Base-by-base conservation (phyloP, 176 grass and related monocot species). In the Saccharum spontaneum region DNA sequence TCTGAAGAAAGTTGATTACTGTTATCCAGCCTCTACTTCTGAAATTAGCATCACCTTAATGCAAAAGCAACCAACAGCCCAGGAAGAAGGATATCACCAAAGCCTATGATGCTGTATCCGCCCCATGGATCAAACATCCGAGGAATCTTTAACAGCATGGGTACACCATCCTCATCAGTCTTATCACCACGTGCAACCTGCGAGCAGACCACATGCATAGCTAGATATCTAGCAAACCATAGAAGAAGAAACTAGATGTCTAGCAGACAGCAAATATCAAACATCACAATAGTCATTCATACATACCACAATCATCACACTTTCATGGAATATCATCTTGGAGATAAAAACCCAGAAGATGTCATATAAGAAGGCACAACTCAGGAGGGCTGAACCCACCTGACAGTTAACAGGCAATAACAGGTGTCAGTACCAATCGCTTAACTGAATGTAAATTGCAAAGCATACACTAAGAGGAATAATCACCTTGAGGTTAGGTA, bases 341-440 rank as follows among this genome's bases (percentile, higher is more conserved):
- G 97, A 99, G 77, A 95, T 70, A 49, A 99, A 99, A 81, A 99
- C 97, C 97, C 97, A 99, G 71, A 99, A 99, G 69, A 99, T 96
- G 75, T 99, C 93, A 79, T 99, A 99, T 79, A 99, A 82, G 87
- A 99, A 99, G 40, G 97, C 92, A 65, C 91, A 96, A 43, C 97
- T 80, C 34, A 99, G 89, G 81, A 99, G 97, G 60, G 92, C 91
- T 30, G 90, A 92, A 7, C 97, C 97, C 48, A 94, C 97, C 93
- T 98, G 87, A 57, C 5, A 14, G 83, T 86, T 60, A 81, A 39
- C 23, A 81, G 7, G 14, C 46, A 94, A 69, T 31, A 83, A 75
- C 36, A 66, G 11, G 62, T 59, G 82, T 68, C 67, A 75, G 48
- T 71, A 82, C 12, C 31, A 70, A 82, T 20, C 72, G 2, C 50